Percentiles rank a stretch among this genome's conserved stretches.
phyloP scores from a whole-genome alignment of 331 rosid species.

The Erythrophleum ivorense region DNA sequence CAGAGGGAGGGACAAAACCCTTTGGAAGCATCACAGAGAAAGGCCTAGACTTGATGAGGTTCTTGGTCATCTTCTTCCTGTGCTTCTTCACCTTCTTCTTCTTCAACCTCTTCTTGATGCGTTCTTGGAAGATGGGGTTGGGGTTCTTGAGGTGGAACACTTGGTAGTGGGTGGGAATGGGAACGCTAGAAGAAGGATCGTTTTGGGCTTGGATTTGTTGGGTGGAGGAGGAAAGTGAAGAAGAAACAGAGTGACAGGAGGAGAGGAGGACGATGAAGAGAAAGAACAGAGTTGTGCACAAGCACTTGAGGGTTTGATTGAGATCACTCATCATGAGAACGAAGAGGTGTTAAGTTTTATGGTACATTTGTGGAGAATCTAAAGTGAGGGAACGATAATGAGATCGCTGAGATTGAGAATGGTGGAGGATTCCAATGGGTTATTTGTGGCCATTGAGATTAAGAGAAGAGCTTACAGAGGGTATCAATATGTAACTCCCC shows the following conservation, averaged over 20 bases:
- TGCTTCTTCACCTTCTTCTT: conserved; percentile 37
- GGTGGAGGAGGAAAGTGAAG: conserved; percentile 23
- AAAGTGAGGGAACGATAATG: conserved; percentile 11
- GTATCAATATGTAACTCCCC: conserved; percentile 1
- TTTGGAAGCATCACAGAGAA: conserved; percentile 81
- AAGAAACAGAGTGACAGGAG: conserved; percentile 21
- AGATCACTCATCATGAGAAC: conserved; percentile 45
- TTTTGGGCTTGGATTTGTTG: conserved; percentile 42
- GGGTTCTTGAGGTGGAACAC: conserved; percentile 64
- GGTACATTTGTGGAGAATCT: conserved; percentile 37
- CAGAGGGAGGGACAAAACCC: conserved; percentile 79
- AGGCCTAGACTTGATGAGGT: conserved; percentile 31
- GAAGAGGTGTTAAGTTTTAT: background rate
- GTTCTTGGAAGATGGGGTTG: conserved; percentile 43
- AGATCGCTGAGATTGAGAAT: conserved; percentile 38
- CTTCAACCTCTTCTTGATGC: conserved; percentile 40
- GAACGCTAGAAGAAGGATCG: background rate
- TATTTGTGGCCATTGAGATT: conserved; percentile 40
- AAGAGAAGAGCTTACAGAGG: conserved; percentile 13
- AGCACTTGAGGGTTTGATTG: conserved; percentile 33
- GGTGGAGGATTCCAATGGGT: conserved; percentile 41
- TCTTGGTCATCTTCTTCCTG: conserved; percentile 13
- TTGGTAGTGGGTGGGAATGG: conserved; percentile 37
- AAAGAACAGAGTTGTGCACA: conserved; percentile 33
- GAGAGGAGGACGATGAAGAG: conserved; percentile 33